These are phyloP conservation scores for Dictyostelium capitatum DNA, from an alignment of 78 protist genomes.

Conservation along the genomic window DNA sequence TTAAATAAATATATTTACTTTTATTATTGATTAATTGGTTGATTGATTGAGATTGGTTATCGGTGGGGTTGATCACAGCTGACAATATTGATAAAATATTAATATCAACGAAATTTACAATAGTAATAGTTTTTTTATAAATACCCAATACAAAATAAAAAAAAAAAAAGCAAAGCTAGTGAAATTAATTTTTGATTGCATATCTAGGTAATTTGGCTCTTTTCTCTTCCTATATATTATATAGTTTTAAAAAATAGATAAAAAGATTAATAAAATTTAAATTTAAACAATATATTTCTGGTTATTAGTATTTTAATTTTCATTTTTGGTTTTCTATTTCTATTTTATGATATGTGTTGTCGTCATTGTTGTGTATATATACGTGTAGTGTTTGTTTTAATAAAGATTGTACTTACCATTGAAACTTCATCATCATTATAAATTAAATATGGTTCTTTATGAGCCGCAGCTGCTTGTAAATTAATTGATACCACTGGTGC, in stretches of 20 bases:
- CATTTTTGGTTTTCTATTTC: not conserved
- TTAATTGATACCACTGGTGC: slow-evolving; percentile 35
- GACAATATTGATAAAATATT: too few relatives aligned
- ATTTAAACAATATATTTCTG: not conserved
- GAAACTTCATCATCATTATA: slow-evolving; percentile 57
- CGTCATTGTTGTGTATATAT: too few relatives aligned
- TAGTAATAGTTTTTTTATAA: too few relatives aligned
- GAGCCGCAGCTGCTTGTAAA: not conserved
- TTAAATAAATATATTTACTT: too few relatives aligned
- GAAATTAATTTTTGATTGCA: not conserved
- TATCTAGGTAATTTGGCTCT: slow-evolving; percentile 63
- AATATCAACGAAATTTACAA: too few relatives aligned
- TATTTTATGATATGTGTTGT: not conserved
- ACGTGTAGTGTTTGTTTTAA: not conserved
- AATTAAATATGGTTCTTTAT: slow-evolving; percentile 33
- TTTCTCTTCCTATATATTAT: slow-evolving; percentile 66
- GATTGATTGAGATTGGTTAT: too few relatives aligned
- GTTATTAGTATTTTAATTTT: not conserved
- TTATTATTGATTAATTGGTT: too few relatives aligned
- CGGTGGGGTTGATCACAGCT: too few relatives aligned
- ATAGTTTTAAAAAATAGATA: not conserved
- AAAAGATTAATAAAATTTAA: not conserved
- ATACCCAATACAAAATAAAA: too few relatives aligned
- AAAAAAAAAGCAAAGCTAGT: too few relatives aligned
- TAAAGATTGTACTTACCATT: slow-evolving; percentile 71